Evolutionary conservation across 495 filamentous ascomycete genomes (phyloP).

Genomic region (Hamigera avellanea): DNA sequence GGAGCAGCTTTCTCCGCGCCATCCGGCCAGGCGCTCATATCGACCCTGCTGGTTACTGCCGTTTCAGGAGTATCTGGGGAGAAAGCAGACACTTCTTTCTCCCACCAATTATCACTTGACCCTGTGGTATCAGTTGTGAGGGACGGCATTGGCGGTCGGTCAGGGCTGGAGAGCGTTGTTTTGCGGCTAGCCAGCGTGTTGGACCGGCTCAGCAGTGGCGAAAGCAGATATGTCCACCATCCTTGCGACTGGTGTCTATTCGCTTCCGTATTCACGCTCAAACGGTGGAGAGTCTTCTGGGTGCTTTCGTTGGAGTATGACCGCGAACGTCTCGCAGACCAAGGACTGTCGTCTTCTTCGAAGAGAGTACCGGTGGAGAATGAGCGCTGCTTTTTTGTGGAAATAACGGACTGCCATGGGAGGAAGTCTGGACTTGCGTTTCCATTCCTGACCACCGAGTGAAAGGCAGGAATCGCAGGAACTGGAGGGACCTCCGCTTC

Average conservation of each 20-base stretch:
- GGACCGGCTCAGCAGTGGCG: conserved; percentile 51
- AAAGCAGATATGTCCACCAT: conserved; percentile 84
- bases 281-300: conserved; percentile 14
- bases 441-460: conserved; percentile 14
- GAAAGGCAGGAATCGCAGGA: conserved; percentile 46
- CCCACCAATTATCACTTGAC: conserved; percentile 23
- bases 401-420: conserved; percentile 17
- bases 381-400: conserved; percentile 17
- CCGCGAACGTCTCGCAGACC: conserved; percentile 6
- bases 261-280: conserved; percentile 31
- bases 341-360: conserved; percentile 39
- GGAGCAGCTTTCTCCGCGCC: conserved; percentile 1
- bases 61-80: conserved; percentile 21
- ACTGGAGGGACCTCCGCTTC: conserved; percentile 42
- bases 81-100: conserved; percentile 30
- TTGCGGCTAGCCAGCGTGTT: conserved; percentile 20
- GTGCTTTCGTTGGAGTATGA: conserved; percentile 9
- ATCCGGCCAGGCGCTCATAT: conserved; percentile 10
- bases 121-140: conserved; percentile 18
- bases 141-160: conserved; percentile 20
- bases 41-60: conserved; percentile 4
- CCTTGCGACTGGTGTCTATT: conserved; percentile 55
- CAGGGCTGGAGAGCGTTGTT: conserved; percentile 14
- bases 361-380: conserved; percentile 43
- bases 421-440: conserved; percentile 19